A percentile compares a stretch with the other conserved stretches of the same genome.
Conservation (phyloP, 1,284 basidiomycete species). For the Heterobasidion occidentale region DNA sequence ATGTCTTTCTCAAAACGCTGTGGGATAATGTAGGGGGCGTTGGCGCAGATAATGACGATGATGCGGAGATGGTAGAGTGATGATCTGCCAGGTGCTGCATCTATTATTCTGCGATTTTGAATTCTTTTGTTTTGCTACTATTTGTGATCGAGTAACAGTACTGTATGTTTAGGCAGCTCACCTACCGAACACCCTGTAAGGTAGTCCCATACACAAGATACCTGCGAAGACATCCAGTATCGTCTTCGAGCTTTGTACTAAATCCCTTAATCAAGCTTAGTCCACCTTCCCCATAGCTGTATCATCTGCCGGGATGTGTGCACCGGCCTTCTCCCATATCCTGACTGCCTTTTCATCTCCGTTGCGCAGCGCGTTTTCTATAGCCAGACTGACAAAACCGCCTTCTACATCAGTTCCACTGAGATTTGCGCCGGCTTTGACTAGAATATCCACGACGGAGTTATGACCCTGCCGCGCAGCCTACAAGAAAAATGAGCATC, state of each 20-base stretch:
- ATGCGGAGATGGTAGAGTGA: conserved; percentile 23
- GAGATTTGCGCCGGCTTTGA: conserved; percentile 70
- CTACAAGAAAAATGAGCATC: conserved; percentile 24
- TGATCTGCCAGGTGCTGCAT: neutral
- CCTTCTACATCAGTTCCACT: conserved; percentile 56
- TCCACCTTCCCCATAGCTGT: neutral
- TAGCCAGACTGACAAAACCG: conserved; percentile 42
- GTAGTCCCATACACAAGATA: no score
- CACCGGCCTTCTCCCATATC: conserved; percentile 45
- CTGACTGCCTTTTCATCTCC: conserved; percentile 36
- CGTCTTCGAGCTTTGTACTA: no score
- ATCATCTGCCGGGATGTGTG: neutral
- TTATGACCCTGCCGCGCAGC: conserved; percentile 62
- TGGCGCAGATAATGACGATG: conserved; percentile 20
- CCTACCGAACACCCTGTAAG: no score
- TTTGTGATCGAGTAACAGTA: neutral
- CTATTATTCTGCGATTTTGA: conserved; percentile 4
- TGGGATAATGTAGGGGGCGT: conserved; percentile 36
- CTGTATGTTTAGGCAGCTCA: neutral
- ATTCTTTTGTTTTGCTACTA: conserved; percentile 1
- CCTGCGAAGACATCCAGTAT: no score
- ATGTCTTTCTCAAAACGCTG: conserved; percentile 53
- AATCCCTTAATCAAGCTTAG: no score
- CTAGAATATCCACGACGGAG: conserved; percentile 56
- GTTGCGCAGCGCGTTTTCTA: conserved; percentile 32